Base-by-base conservation (phyloP, 179 eudicot genomes). In the Silene coronaria region DNA sequence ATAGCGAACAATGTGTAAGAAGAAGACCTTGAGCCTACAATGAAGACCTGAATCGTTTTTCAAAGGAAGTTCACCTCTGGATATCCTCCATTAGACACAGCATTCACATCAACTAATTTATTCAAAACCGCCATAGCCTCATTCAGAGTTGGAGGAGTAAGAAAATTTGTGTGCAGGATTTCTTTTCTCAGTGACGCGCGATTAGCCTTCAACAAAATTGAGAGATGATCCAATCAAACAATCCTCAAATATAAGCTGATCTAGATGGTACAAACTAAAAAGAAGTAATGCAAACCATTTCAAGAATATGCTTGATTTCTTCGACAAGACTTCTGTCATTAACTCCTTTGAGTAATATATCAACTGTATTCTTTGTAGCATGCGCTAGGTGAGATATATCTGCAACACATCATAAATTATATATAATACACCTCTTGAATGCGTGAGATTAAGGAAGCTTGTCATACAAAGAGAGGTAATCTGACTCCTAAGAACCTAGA, bases 101-200 rank as follows among this genome's bases (percentile, higher is more conserved):
- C 79, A 75, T 87, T 86, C 70, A 90, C 79, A 57, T 95, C 95
- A 34, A 83, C 83, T 70, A 95, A 78, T 75, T 90, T 95, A 77
- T 83, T 88, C 75, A 95, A 75, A 46, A 81, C 88, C 45, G 75
- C 60, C 90, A 86, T 85, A 16, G 99, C 87, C 78, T 87, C 93
- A 73, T 86, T 87, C 72, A 89, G 23, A 59, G 87, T 76, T 27
- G 88, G 91, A 63, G 97, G 99, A 6, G 92, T 90, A 51, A 95
- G 96, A 86, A 95, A 95, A 85, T 92, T 89, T 21, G 97, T 92
- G 74, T 92, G 91, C 77, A 90, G 79, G 66, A 88, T 85, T 86
- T 88, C 96, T 80, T 89, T 82, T 82, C 96, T 89, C 68, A 83
- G 45, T 38, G 90, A 87, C 17, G 93, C 96, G 38, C 89, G 86